These are phyloP conservation scores for Blumeria hordei DNA, from an alignment of 2,329 filamentous ascomycete genomes.

Conservation along the genomic window DNA sequence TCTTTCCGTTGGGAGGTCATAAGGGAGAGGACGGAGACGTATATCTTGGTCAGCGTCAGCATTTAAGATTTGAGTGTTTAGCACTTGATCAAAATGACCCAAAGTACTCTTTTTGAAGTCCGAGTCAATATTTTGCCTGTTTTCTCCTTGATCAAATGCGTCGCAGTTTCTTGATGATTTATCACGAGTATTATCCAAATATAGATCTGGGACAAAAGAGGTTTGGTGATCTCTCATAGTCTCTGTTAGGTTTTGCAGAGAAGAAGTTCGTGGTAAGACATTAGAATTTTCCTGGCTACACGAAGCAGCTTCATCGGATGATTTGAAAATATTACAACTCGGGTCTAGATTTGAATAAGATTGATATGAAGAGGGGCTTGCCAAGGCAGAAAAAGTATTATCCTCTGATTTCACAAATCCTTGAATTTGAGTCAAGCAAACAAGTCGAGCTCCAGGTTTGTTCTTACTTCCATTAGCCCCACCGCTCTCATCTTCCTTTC, in stretches of 20 bases:
- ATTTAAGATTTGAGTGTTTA: too few relatives aligned
- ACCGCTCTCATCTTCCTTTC: not conserved
- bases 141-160: too few relatives aligned
- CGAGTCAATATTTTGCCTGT: too few relatives aligned
- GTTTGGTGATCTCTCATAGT: too few relatives aligned
- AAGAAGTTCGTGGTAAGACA: not conserved
- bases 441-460: slow-evolving; percentile 39
- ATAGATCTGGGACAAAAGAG: too few relatives aligned
- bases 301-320: slow-evolving; percentile 6
- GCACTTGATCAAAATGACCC: too few relatives aligned
- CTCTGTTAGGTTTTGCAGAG: not conserved
- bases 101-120: too few relatives aligned
- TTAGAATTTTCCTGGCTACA: not conserved
- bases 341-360: slow-evolving; percentile 26
- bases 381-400: slow-evolving; percentile 35
- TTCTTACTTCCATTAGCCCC: slow-evolving; percentile 13
- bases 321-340: slow-evolving; percentile 7
- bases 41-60: too few relatives aligned
- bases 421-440: slow-evolving; percentile 37
- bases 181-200: too few relatives aligned
- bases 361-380: slow-evolving; percentile 30
- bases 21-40: too few relatives aligned
- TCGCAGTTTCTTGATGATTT: too few relatives aligned
- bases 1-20: too few relatives aligned
- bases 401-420: slow-evolving; percentile 44